Percentiles rank a stretch among this genome's conserved stretches.
These are phyloP conservation scores for Solioccasus polychromus DNA, from an alignment of 768 basidiomycete genomes.

Conservation along the genomic window DNA sequence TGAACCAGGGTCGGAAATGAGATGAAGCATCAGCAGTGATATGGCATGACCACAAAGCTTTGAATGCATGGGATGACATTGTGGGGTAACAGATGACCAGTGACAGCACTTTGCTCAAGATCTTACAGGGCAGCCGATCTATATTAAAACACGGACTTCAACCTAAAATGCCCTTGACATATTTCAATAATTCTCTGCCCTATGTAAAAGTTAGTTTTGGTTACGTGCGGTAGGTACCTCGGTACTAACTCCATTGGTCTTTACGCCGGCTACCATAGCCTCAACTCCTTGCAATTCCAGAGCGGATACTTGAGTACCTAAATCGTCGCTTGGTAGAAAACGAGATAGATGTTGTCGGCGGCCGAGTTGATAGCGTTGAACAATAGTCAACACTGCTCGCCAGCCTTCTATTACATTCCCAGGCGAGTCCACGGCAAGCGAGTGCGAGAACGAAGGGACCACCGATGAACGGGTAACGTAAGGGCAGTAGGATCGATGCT, in stretches of 20 bases:
- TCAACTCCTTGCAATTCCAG: constrained; percentile 50
- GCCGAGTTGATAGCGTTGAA: constrained; percentile 63
- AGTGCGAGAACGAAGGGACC: constrained; percentile 52
- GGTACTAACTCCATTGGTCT: constrained; percentile 63
- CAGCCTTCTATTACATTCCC: constrained; percentile 60
- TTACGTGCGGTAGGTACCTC: constrained; percentile 5
- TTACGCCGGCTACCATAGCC: constrained; percentile 76
- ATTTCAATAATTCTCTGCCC: constrained; percentile 70
- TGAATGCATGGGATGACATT: neutral
- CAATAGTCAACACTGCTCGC: constrained; percentile 70
- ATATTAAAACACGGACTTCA: constrained; percentile 30
- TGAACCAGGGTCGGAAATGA: neutral
- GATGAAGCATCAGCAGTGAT: neutral
- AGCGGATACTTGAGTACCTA: constrained; percentile 32
- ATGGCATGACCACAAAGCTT: neutral
- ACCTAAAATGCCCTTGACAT: constrained; percentile 66
- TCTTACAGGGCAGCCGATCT: neutral
- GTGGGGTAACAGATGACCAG: neutral
- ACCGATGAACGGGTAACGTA: constrained; percentile 70
- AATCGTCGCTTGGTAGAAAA: constrained; percentile 16
- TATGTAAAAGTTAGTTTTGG: no score
- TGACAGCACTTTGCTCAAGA: constrained; percentile 1
- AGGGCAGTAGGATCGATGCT: constrained; percentile 86
- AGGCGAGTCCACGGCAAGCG: constrained; percentile 22
- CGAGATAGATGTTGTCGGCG: constrained; percentile 48